Evolutionary conservation across 1,284 basidiomycete species (phyloP).

Genomic region (Cryptococcus sp.): DNA sequence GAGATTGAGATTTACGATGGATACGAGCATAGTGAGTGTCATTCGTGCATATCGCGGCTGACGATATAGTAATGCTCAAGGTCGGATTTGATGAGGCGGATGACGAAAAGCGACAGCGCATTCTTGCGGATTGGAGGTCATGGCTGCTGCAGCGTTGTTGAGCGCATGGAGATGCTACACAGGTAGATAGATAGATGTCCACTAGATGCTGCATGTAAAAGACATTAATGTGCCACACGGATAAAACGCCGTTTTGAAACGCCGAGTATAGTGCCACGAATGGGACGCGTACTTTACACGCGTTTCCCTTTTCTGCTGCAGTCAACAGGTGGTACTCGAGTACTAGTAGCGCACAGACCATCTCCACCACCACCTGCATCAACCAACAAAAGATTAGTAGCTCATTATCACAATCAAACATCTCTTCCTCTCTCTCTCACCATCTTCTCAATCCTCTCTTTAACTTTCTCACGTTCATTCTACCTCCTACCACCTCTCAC

Average conservation of each 20-base stretch:
- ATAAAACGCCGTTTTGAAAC: background rate
- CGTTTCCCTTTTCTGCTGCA: background rate
- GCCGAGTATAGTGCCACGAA: background rate
- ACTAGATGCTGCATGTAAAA: background rate
- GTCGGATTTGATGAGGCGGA: constrained; percentile 52
- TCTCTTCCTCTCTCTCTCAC: background rate
- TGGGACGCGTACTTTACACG: background rate
- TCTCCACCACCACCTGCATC: too few species aligned
- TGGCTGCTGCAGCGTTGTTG: constrained; percentile 50
- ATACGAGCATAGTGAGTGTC: constrained; percentile 56
- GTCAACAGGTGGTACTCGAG: background rate
- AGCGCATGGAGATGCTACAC: background rate
- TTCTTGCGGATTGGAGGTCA: constrained; percentile 50
- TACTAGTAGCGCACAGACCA: too few species aligned
- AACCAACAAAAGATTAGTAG: too few species aligned
- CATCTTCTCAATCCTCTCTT: background rate
- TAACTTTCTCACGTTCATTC: background rate
- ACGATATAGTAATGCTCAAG: constrained; percentile 47
- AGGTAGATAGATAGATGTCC: background rate
- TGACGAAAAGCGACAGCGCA: constrained; percentile 52
- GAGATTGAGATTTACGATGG: constrained; percentile 56
- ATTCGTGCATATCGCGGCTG: constrained; percentile 1
- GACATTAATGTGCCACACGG: background rate
- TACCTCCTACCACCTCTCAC: background rate
- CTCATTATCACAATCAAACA: background rate